Evolutionary conservation across 805 yeast species (phyloP), one percentile per base, ranked within the genome.

Genomic region (Ogataea philodendri): DNA sequence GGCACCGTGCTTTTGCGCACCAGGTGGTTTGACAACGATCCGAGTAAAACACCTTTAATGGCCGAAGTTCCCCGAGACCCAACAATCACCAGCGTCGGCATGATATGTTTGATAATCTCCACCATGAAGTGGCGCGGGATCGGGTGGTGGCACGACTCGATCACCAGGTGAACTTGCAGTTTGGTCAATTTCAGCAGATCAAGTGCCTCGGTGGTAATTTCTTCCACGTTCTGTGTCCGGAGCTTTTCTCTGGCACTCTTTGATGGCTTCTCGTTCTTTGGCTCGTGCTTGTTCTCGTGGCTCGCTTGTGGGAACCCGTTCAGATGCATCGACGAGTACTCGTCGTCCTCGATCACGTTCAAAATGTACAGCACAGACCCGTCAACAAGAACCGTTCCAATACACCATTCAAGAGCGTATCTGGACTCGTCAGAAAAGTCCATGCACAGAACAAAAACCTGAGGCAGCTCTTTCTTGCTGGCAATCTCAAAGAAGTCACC

Each of bases 391-490:
- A 87, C 81, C 0, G 95, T 76, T 2, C 97, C 97, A 48, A 89
- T 69, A 26, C 88, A 76, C 84, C 96, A 88, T 51, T 86, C 93
- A 15, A 89, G 66, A 0, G 96, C 93, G 58, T 83, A 84, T 23
- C 71, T 69, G 2, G 95, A 81, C 55, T 87, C 96, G 0, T 86
- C 83, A 3, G 90, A 78, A 44, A 83, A 72, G 56, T 89, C 96
- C 65, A 83, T 74, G 52, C 93, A 86, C 14, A 87, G 71, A 30
- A 88, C 61, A 57, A 79, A 86, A 54, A 84, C 74, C 48, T 77
- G 76, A n/a, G 69, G 55, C 5, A 28, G 15, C 9, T 35, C 40
- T n/a, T 44, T 30, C 16, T 44, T 32, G 31, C 52, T 48, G 20
- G 51, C 39, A 7, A 74, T 57, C 42, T 72, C 72, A 51, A 78